These are phyloP conservation scores for Cercophora newfieldiana DNA, from an alignment of 495 filamentous ascomycete species.

Conservation along the genomic window DNA sequence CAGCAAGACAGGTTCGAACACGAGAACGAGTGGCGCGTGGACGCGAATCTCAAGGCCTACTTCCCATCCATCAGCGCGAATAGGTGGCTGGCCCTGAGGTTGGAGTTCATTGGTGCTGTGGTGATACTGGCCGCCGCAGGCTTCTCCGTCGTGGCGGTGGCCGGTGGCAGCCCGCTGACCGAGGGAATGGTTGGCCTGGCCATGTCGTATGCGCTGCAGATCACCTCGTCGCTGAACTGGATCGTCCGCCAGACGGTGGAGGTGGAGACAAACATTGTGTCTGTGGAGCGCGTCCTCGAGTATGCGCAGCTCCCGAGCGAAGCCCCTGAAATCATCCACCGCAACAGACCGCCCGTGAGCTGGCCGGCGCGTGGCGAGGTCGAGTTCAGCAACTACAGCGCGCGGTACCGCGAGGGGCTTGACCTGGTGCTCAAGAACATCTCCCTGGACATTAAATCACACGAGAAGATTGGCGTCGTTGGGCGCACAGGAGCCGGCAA, in stretches of 20 bases:
- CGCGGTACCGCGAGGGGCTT: constrained; percentile 83
- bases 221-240: constrained; percentile 98
- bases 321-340: constrained; percentile 89
- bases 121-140: constrained; percentile 88
- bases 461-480: constrained; percentile 97
- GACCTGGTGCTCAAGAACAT: constrained; percentile 93
- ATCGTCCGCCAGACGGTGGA: constrained; percentile 99
- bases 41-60: constrained; percentile 92
- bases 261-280: constrained; percentile 99
- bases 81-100: constrained; percentile 89
- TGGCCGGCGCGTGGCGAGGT: constrained; percentile 94
- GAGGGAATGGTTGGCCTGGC: constrained; percentile 86
- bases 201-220: constrained; percentile 96
- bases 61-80: constrained; percentile 97
- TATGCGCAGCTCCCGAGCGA: constrained; percentile 93
- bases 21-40: constrained; percentile 98
- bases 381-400: constrained; percentile 89
- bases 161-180: constrained; percentile 64
- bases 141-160: constrained; percentile 79
- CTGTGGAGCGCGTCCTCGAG: constrained; percentile 95
- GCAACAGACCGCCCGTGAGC: constrained; percentile 79
- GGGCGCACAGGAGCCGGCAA: constrained; percentile 96
- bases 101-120: constrained; percentile 94
- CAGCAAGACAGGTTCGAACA: constrained; percentile 83
- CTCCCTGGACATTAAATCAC: constrained; percentile 85